A percentile compares a stretch with the other conserved stretches of the same genome.
These are phyloP conservation scores for Ochetophila trinervis DNA, from an alignment of 306 rosid species.

Conservation along the genomic window DNA sequence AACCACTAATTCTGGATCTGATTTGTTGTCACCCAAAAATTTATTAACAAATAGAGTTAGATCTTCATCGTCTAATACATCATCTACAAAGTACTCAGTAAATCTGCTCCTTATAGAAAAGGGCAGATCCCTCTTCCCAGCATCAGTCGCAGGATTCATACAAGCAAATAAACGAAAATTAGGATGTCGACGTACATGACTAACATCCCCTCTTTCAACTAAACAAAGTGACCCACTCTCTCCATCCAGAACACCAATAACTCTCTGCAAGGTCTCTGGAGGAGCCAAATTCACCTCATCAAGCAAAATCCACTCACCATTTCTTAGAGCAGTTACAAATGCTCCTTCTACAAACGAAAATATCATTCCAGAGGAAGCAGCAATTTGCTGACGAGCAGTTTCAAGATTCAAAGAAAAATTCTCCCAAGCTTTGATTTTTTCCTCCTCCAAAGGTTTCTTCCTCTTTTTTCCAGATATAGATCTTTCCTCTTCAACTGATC, in stretches of 20 bases:
- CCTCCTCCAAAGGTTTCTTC: conserved; percentile 57
- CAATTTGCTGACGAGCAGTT: conserved; percentile 37
- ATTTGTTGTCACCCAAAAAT: conserved; percentile 40
- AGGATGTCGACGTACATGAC: conserved; percentile 68
- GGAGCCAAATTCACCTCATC: conserved; percentile 99
- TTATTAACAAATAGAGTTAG: conserved; percentile 54
- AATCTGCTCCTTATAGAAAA: conserved; percentile 81
- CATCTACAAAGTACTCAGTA: conserved; percentile 90
- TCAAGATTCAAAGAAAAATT: conserved; percentile 52
- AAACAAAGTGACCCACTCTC: conserved; percentile 77
- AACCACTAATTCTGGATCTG: conserved; percentile 36
- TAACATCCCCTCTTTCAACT: conserved; percentile 90
- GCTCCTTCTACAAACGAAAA: conserved; percentile 97
- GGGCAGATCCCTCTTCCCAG: conserved; percentile 92
- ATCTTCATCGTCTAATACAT: conserved; percentile 74
- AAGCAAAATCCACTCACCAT: conserved; percentile 95
- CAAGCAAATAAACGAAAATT: conserved; percentile 92
- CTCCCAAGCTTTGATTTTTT: conserved; percentile 60
- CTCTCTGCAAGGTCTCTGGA: conserved; percentile 89
- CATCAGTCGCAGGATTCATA: conserved; percentile 99
- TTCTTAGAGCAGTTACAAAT: conserved; percentile 77
- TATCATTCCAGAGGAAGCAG: conserved; percentile 64
- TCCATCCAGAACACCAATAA: conserved; percentile 88
- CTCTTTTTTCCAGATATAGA: conserved; percentile 50
- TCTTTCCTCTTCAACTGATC: conserved; percentile 33